Base-by-base conservation (phyloP, 352 stramenopile species). In the Globisporangium polare region DNA sequence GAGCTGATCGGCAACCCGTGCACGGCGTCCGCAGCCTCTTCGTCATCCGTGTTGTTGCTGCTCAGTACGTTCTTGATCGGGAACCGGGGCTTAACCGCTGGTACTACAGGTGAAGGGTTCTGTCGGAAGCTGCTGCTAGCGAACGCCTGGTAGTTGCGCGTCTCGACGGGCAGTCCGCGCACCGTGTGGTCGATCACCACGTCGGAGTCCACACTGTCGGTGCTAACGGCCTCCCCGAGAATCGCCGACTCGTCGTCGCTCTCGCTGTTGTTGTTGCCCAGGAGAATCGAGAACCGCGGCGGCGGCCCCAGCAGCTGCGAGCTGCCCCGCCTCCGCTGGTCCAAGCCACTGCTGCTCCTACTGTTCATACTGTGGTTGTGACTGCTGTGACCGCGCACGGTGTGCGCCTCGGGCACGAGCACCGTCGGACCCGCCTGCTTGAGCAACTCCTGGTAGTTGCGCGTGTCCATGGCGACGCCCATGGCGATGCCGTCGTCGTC, bases 361-460 rank as follows among this genome's bases (percentile, higher is more conserved):
- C 33, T 53, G 65, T 9, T 56, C 27, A 17, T 51, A 29, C 13
- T 39, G n/a, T 56, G 50, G 5, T 18, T 49, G 35, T 43, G 27
- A 43, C 66, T 69, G 6, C 22, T 53, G 67, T 26, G 27, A 12
- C 58, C 37, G 5, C 53, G 61, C 10, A 70, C 64, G 17, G 59
- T 62, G 12, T 47, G 62, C 0, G 68, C 64, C 3, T 31, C 31
- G 50, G 47, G 68, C 22, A 37, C 49, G 2, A 63, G 41, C 26
- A 26, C 5, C 3, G 47, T 26, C 37, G 56, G 51, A 53, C 39
- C 15, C 45, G 39, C 45, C 26, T 77, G 80, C 39, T 73, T 61
- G 31, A 89, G 65, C 41, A 89, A 55, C 62, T 76, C 72, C 53
- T 82, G 64, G 63, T 89, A 89, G 66, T 88, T 86, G 66, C 71